These are phyloP conservation scores for Neoboletus subvelutipes DNA, from an alignment of 768 basidiomycete species.

Conservation along the genomic window DNA sequence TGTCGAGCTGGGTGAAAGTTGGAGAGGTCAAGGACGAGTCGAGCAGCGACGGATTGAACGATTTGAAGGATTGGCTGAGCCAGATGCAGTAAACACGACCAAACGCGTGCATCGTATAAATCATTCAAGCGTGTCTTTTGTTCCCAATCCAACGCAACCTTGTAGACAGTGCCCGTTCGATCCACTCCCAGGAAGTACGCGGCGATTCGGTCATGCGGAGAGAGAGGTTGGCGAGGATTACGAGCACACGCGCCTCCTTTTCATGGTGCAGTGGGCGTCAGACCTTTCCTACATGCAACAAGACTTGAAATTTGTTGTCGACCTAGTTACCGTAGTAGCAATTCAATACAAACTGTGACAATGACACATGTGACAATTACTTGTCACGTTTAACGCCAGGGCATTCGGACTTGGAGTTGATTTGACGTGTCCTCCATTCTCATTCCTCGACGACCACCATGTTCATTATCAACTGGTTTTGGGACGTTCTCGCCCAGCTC, in stretches of 20 bases:
- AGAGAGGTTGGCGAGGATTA: slow-evolving; percentile 54
- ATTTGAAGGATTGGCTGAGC: slow-evolving; percentile 50
- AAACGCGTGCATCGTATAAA: slow-evolving; percentile 28
- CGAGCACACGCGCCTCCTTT: slow-evolving; percentile 53
- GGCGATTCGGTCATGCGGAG: slow-evolving; percentile 75
- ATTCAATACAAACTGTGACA: not conserved
- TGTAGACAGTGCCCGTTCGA: slow-evolving; percentile 73
- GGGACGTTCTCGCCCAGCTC: slow-evolving; percentile 91
- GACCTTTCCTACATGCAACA: slow-evolving; percentile 58
- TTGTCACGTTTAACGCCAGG: slow-evolving; percentile 15
- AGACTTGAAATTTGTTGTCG: not conserved
- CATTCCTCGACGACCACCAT: slow-evolving; percentile 40
- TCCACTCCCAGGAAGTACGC: slow-evolving; percentile 42
- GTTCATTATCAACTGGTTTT: slow-evolving; percentile 95
- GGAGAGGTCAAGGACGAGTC: slow-evolving; percentile 32
- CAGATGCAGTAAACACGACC: slow-evolving; percentile 33
- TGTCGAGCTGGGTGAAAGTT: slow-evolving; percentile 53
- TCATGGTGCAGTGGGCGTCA: slow-evolving; percentile 60
- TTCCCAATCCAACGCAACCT: slow-evolving; percentile 47
- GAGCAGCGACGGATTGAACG: slow-evolving; percentile 38
- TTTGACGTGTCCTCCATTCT: slow-evolving; percentile 24
- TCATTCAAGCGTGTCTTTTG: not conserved
- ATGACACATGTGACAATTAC: slow-evolving; percentile 6
- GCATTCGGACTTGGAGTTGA: not conserved
- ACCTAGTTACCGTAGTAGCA: not conserved